Percentiles rank a stretch among this genome's conserved stretches.
Conservation (phyloP, 2,329 filamentous ascomycete species). For the Ramularia collo-cygni region DNA sequence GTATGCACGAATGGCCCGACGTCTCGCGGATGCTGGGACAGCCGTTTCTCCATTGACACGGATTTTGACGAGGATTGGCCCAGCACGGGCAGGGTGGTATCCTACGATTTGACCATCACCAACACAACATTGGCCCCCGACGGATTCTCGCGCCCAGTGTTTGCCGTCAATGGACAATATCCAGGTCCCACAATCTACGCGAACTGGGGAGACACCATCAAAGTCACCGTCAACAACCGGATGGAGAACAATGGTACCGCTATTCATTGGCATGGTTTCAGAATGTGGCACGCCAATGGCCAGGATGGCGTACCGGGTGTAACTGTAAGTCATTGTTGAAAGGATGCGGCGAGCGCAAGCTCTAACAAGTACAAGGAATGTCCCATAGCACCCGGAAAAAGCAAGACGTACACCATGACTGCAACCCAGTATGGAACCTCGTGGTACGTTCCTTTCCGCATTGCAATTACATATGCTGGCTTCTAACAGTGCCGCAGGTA, state of each 20-base stretch:
- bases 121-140: constrained; percentile 42
- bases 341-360: no score
- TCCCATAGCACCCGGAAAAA: constrained; percentile 43
- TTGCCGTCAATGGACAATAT: constrained; percentile 56
- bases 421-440: constrained; percentile 43
- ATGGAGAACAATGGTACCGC: constrained; percentile 51
- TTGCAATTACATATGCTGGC: no score
- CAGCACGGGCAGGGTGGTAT: constrained; percentile 27
- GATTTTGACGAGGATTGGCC: constrained; percentile 30
- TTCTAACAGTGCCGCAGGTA: constrained; percentile 33
- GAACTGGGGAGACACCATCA: constrained; percentile 32
- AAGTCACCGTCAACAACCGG: constrained; percentile 52
- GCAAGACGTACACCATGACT: constrained; percentile 52
- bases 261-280: constrained; percentile 58
- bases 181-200: constrained; percentile 43
- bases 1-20: constrained; percentile 26
- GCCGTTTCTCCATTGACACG: constrained; percentile 26
- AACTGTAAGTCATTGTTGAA: constrained; percentile 26
- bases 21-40: constrained; percentile 25
- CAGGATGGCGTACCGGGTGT: constrained; percentile 52
- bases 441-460: constrained; percentile 9
- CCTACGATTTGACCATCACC: constrained; percentile 29
- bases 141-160: constrained; percentile 28
- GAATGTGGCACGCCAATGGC: constrained; percentile 49
- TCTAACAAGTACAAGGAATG: constrained; percentile 26